Evolutionary conservation across 1,139 yeast genomes (phyloP).

Genomic region (Schizosaccharomyces versatilis): DNA sequence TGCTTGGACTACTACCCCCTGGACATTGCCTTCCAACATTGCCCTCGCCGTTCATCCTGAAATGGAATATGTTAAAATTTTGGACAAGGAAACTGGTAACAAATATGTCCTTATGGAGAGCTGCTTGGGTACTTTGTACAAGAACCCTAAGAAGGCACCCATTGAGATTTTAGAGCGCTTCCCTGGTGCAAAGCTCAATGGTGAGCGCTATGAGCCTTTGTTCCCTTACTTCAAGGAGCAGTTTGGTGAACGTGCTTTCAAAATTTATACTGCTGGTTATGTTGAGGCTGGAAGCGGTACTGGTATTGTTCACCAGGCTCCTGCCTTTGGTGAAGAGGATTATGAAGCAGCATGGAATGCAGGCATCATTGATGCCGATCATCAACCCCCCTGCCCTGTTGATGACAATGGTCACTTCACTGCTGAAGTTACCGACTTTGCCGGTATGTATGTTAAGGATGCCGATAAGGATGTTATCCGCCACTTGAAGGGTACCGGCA

Average conservation of each 20-base stretch:
- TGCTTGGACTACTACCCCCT: constrained; percentile 99
- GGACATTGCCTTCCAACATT: constrained; percentile 93
- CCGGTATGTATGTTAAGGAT: constrained; percentile 78
- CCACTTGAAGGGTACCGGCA: constrained; percentile 53
- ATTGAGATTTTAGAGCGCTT: constrained; percentile 60
- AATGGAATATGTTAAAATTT: constrained; percentile 76
- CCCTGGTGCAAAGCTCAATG: constrained; percentile 58
- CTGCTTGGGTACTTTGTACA: constrained; percentile 61
- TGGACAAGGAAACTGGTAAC: constrained; percentile 64
- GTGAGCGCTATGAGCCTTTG: constrained; percentile 58
- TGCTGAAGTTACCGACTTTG: constrained; percentile 45
- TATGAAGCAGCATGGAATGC: constrained; percentile 53
- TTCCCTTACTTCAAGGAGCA: constrained; percentile 59
- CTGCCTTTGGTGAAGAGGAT: constrained; percentile 99
- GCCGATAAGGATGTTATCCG: constrained; percentile 85
- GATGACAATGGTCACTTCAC: constrained; percentile 82
- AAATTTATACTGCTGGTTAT: constrained; percentile 58
- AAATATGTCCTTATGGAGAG: constrained; percentile 66
- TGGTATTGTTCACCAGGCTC: constrained; percentile 95
- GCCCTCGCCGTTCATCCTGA: constrained; percentile 81
- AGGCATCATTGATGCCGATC: constrained; percentile 50
- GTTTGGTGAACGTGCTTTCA: constrained; percentile 58
- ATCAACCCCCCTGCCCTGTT: constrained; percentile 74
- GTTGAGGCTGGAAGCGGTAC: constrained; percentile 94
- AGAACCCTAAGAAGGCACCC: constrained; percentile 82